Percentiles rank a stretch among this genome's conserved stretches.
Evolutionary conservation across 2,329 filamentous ascomycete genomes (phyloP).

Genomic region (Drechslera avenae): DNA sequence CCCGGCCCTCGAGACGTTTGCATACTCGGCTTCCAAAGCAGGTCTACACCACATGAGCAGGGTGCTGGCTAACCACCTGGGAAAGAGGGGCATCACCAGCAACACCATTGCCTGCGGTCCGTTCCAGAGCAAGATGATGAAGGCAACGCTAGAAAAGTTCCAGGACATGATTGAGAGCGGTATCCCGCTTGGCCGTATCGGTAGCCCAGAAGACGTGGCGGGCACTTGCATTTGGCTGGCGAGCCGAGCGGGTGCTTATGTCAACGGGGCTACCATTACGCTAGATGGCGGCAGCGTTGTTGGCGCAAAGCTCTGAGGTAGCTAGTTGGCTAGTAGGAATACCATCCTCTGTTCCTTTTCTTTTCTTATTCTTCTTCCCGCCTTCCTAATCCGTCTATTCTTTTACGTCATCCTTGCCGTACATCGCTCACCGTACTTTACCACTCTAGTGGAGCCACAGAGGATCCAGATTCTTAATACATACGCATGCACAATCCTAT

Average conservation of each 20-base stretch:
- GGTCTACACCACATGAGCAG: conserved; percentile 68
- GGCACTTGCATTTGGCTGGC: conserved; percentile 73
- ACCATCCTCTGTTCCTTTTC: too few species aligned
- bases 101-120: conserved; percentile 76
- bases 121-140: conserved; percentile 76
- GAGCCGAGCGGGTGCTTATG: conserved; percentile 64
- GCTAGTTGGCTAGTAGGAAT: too few species aligned
- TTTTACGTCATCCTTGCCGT: too few species aligned
- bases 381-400: too few species aligned
- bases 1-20: conserved; percentile 62
- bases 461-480: too few species aligned
- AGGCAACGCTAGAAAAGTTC: conserved; percentile 66
- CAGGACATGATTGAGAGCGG: conserved; percentile 61
- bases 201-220: conserved; percentile 70
- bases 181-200: conserved; percentile 71
- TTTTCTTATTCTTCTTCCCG: too few species aligned
- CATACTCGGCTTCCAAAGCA: conserved; percentile 67
- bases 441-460: too few species aligned
- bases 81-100: conserved; percentile 64
- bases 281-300: conserved; percentile 50
- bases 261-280: conserved; percentile 52
- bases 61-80: conserved; percentile 67
- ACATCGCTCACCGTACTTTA: too few species aligned
- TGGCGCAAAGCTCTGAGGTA: conserved; percentile 41
- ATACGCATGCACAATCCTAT: too few species aligned